These are phyloP conservation scores for Amanita inopinata DNA, from an alignment of 768 basidiomycete genomes.

Conservation along the genomic window DNA sequence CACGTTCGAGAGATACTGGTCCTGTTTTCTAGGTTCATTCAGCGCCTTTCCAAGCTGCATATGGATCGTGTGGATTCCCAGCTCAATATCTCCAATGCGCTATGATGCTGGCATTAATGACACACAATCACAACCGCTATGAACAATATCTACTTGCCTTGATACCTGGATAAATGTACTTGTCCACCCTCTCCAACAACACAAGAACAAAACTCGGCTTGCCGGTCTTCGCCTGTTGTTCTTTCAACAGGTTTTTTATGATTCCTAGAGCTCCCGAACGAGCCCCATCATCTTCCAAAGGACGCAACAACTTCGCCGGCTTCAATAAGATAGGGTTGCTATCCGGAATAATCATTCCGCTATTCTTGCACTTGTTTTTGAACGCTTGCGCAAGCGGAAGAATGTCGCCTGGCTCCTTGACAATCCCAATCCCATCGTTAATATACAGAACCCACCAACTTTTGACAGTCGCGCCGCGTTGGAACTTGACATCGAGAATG, in stretches of 20 bases:
- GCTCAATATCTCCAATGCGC: constrained; percentile 59
- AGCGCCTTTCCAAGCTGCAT: constrained; percentile 59
- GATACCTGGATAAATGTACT: constrained; percentile 72
- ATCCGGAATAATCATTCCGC: constrained; percentile 46
- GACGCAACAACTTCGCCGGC: constrained; percentile 19
- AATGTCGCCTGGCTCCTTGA: constrained; percentile 38
- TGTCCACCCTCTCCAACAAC: constrained; percentile 56
- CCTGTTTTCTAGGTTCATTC: constrained; percentile 47
- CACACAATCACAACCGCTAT: neutral
- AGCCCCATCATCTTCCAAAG: constrained; percentile 21
- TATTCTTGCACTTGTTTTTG: constrained; percentile 38
- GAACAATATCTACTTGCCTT: constrained; percentile 31
- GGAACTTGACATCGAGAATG: constrained; percentile 62
- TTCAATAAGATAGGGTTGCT: constrained; percentile 29
- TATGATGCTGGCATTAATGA: constrained; percentile 14
- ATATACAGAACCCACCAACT: constrained; percentile 66
- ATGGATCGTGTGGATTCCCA: constrained; percentile 72
- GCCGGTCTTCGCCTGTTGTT: constrained; percentile 14
- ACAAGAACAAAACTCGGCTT: constrained; percentile 64
- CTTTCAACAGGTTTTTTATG: constrained; percentile 33
- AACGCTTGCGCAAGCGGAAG: constrained; percentile 41
- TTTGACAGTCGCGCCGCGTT: constrained; percentile 36
- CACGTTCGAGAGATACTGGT: constrained; percentile 78
- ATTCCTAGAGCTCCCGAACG: constrained; percentile 26
- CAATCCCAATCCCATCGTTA: constrained; percentile 31